Percentiles rank a stretch among this genome's conserved stretches.
phyloP scores from a whole-genome alignment of 1,284 basidiomycete genomes.

The Volvariella surrecta region DNA sequence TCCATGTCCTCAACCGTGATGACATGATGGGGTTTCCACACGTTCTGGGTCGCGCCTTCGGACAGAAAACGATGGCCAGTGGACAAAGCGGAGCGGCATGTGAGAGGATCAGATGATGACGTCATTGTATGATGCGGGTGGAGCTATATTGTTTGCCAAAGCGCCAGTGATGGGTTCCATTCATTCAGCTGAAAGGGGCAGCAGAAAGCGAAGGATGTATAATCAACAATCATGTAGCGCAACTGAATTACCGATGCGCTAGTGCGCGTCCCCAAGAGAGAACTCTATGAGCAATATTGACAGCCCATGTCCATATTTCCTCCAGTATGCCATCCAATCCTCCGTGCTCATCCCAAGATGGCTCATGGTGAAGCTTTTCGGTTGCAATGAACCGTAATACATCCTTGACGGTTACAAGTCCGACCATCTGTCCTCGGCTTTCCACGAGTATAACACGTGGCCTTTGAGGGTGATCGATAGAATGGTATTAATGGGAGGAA shows the following conservation, averaged over 20 bases:
- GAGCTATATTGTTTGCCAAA: no score
- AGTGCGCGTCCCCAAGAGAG: slow-evolving; percentile 31
- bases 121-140: no score
- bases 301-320: slow-evolving; percentile 52
- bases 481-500: slow-evolving; percentile 6
- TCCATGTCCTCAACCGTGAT: no score
- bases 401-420: slow-evolving; percentile 94
- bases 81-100: no score
- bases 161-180: no score
- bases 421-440: slow-evolving; percentile 73
- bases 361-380: slow-evolving; percentile 37
- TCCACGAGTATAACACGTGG: slow-evolving; percentile 93
- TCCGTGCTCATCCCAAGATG: slow-evolving; percentile 52
- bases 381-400: slow-evolving; percentile 77
- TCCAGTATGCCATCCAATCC: slow-evolving; percentile 56
- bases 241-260: slow-evolving; percentile 23
- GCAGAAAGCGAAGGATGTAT: no score
- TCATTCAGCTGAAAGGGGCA: no score
- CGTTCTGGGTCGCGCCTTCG: no score
- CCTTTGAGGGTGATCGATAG: slow-evolving; percentile 32
- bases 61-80: no score
- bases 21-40: no score
- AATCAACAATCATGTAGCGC: background rate
- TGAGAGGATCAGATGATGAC: no score
- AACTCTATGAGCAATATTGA: slow-evolving; percentile 25